Conservation (phyloP, 208 protist species). For the Acanthamoeba divionensis region DNA sequence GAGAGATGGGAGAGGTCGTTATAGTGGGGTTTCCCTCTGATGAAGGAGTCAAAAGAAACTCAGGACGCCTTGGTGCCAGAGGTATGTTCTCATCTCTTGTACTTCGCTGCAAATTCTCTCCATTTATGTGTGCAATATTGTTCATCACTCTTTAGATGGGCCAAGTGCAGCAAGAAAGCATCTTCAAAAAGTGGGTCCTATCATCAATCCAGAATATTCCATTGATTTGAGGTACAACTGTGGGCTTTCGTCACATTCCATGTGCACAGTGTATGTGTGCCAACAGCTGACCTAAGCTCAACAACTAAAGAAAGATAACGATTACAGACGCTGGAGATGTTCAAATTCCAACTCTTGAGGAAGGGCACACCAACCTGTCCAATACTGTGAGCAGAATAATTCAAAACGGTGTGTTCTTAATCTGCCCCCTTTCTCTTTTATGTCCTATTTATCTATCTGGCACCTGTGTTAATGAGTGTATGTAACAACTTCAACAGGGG, state of each 20-base stretch:
- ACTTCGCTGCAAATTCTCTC: background rate
- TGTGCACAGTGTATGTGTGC: background rate
- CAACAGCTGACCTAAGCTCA: background rate
- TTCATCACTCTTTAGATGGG: background rate
- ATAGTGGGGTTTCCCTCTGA: slow-evolving; percentile 82
- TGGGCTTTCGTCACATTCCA: too few species aligned
- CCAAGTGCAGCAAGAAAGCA: background rate
- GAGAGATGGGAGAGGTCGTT: slow-evolving; percentile 73
- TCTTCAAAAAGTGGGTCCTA: slow-evolving; percentile 68
- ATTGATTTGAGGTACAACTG: slow-evolving; percentile 64
- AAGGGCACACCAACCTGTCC: background rate
- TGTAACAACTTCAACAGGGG: slow-evolving; percentile 59
- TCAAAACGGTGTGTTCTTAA: background rate
- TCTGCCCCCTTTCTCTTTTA: background rate
- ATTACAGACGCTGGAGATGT: slow-evolving; percentile 27
- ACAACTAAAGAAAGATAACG: background rate
- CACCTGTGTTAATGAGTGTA: background rate
- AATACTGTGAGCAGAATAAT: background rate
- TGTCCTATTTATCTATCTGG: background rate
- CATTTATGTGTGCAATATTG: background rate
- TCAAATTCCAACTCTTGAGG: background rate
- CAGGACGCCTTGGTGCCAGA: slow-evolving; percentile 74
- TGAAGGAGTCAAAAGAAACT: slow-evolving; percentile 80
- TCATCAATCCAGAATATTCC: slow-evolving; percentile 74
- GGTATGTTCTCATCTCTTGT: slow-evolving; percentile 65